Evolutionary conservation across 1,139 yeast species (phyloP), one percentile per base, ranked within the genome.

Genomic region (Lodderomyces parapsilosis): DNA sequence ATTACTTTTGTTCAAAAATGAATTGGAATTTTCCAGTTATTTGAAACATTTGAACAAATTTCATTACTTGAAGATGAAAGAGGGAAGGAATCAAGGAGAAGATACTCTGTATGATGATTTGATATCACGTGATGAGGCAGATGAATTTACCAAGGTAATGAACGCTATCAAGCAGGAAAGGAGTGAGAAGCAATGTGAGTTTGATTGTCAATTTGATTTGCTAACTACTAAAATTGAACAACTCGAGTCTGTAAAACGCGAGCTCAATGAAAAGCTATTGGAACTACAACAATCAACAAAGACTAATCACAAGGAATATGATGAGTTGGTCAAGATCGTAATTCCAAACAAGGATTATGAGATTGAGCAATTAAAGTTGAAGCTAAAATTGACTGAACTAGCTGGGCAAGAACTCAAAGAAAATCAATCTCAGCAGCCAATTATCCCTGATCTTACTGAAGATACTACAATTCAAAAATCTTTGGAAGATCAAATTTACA

Each of bases 21-120:
- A 84, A 56, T 65, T 82, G 38, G 86, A 82, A 41, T 83, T 84
- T 56, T 67, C 80, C 8, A 69, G 74, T 42, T 83, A 79, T 56
- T 60, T 81, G 58, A 78, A 77, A 46, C 71, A 74, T 45, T 68
- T 81, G 49, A 74, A 72, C 43, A 76, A 77, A 49, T 68, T 67
- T 42, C 71, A 77, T 37, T 71, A 76, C 42, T 59, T 74, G 20
- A 67, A 72, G 42, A 59, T 65, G 36, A 65, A 60, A 41, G 43
- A 62, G 18, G 53, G 56, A 2, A 11, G 3, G 20, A 17, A 11
- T 13, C 10, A 17, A 15, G 24, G 10, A 4, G 15, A 5, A 6
- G 36, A 17, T 15, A n/a, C 6, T 11, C 7, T 19, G 23, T 6
- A 11, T 19, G 9, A 6, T 5, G 9, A 10, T 9, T n/a, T 17